Evolutionary conservation across 2,329 filamentous ascomycete genomes (phyloP), one percentile per base, ranked within the genome.

Genomic region (Botryotinia convoluta): DNA sequence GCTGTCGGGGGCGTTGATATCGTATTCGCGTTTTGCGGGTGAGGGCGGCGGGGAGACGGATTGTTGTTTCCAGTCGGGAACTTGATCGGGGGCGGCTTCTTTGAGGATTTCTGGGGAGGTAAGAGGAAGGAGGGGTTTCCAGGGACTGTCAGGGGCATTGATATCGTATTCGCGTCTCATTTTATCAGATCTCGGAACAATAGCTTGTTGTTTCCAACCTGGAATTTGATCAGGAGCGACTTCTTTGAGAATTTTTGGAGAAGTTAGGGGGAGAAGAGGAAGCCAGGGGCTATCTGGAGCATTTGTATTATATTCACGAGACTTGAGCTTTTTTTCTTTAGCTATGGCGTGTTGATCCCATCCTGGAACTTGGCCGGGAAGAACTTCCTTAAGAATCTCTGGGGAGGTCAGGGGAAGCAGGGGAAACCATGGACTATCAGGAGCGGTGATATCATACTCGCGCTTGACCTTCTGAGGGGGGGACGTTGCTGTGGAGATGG

Each of bases 281-380:
- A 8, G 1, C 63, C 44, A 65, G 29, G 62, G 64, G 26, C 63
- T 67, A 39, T 67, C 32, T 16, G 63, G 45, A 4, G 63, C 44
- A 16, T 51, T 39, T 8, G 39, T 54, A n/a, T 67, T 2, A 16
- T 67, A 67, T 39, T 67, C 22, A 3, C 35, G 20, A 61, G 59
- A 9, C 22, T 39, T 39, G 35, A 39, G 35, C 3, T n/a, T 61
- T 16, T 61, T 61, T 2, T 39, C 22, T 61, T 39, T 61, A 48
- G 29, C 63, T 65, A 65, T 65, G 20, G 63, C 44, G 26, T 54
- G 63, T 67, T 67, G 63, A 35, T 67, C 63, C 63, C 63, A 67
- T 18, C 63, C 63, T 22, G 63, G 63, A 18, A 51, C 63, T 37
- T 67, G 63, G 6, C 45, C 63, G 5, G 32, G 32, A 14, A 35